Base-by-base conservation (phyloP, 2,329 filamentous ascomycete genomes). In the Ophiostoma sp. region DNA sequence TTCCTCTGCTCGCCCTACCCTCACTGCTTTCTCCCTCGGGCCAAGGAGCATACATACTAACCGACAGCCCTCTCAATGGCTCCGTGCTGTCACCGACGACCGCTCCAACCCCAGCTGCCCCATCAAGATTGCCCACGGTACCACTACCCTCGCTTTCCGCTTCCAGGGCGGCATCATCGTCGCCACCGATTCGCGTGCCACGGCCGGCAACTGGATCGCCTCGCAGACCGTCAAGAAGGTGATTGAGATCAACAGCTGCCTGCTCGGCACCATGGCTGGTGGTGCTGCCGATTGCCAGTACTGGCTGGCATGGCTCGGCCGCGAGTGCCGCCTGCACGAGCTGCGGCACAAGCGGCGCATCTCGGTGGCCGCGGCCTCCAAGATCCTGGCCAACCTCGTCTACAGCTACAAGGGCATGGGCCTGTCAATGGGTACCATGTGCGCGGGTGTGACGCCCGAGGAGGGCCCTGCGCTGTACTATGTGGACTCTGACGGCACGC, bases 161-260 rank as follows among this genome's bases (percentile, higher is more conserved):
- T 99, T 98, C 85, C 89, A 98, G 82, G 93, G 93, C 76, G 95
- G 95, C 77, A 98, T 99, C 81, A 96, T 99, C 77, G 94, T 99
- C 66, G 94, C 94, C 67, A 99, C 95, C 70, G 95, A 99, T 82
- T 99, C 95, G 70, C 89, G 95, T 81, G 95, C 95, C 70, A 97
- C 95, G 64, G 94, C 95, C 42, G 95, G 95, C 76, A 96, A 95
- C 86, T 99, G 95, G 95, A 99, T 99, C 81, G 95, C 95, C 73
- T 96, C 92, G 81, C 95, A 99, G 85, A 99, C 95, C 67, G 95
- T 99, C 77, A 99, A 99, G 88, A 99, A 99, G 86, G 95, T 99
- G 74, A 98, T 99, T 77, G 93, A 97, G 85, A 97, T 97, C 84
- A 97, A 97, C 84, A 92, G 85, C 80, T 90, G 89, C 80, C 85